Evolutionary conservation across 208 protist species (phyloP), one percentile per base, ranked within the genome.

Genomic region (Strigomonas galati): DNA sequence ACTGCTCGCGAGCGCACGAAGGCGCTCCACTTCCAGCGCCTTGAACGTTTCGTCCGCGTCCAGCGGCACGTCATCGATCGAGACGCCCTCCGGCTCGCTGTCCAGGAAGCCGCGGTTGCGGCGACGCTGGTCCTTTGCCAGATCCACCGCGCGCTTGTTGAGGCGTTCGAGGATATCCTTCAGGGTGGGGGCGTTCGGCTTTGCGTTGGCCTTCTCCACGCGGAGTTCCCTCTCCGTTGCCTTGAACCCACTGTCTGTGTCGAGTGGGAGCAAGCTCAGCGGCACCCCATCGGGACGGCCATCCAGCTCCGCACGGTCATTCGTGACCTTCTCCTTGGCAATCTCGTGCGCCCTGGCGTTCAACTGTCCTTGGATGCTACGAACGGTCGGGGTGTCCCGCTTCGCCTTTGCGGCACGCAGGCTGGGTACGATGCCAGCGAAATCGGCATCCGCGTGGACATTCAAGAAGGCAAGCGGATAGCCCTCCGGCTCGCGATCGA

Each of bases 41-140:
- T 72, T 62, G 62, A 88, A 94, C 28, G 52, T 35, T 14, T 54
- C 56, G 71, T 94, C 82, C 26, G 58, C 23, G 69, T 85, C 78
- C 9, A 94, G 79, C 21, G 74, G 79, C 23, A 94, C 64, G 23
- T 89, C 74, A 15, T 46, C 62, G 23, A 94, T 71, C 46, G 80
- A 56, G 40, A 94, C 62, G 44, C 85, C 83, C 57, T 90, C 82
- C 35, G 83, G 88, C 61, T 84, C 74, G n/a, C 74, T 76, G 58
- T 91, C 81, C 19, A 94, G 76, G 67, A 84, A 88, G 55, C 43
- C 78, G 51, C 84, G 77, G 64, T 78, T 83, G n/a, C 54, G 58
- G 24, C 62, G 51, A n/a, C 91, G 66, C 30, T 79, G 76, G 3
- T 79, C 81, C 67, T 65, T 67, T 0, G 89, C 89, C 23, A 94